Conservation (phyloP, 768 basidiomycete genomes). For the Psilocybe tampanensis region DNA sequence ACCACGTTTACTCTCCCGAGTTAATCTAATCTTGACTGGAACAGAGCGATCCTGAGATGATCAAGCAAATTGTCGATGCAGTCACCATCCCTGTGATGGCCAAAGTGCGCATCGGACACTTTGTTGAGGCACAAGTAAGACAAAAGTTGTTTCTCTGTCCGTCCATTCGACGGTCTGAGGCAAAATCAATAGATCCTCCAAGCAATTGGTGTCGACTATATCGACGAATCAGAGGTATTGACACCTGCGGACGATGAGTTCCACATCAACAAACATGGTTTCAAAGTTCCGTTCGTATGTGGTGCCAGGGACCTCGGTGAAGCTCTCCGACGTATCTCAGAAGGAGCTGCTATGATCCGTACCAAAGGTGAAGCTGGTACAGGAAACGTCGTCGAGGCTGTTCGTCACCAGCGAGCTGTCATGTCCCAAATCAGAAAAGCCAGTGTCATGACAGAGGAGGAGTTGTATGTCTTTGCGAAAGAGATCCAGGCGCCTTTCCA, state of each 20-base stretch:
- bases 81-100: conserved; percentile 99
- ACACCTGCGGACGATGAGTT: conserved; percentile 96
- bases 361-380: conserved; percentile 95
- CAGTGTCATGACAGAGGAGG: conserved; percentile 90
- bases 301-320: conserved; percentile 95
- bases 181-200: conserved; percentile 73
- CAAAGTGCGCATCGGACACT: conserved; percentile 95
- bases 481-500: conserved; percentile 94
- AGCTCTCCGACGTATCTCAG: conserved; percentile 93
- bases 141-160: not conserved
- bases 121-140: conserved; percentile 90
- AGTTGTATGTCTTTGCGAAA: conserved; percentile 92
- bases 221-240: conserved; percentile 93
- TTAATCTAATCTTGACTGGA: conserved; percentile 19
- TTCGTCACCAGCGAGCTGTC: conserved; percentile 87
- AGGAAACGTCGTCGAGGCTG: conserved; percentile 91
- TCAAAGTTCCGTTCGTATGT: conserved; percentile 96
- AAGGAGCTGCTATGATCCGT: conserved; percentile 98
- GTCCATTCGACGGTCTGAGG: not conserved
- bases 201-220: conserved; percentile 93
- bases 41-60: conserved; percentile 93
- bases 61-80: conserved; percentile 92
- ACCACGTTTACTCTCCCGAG: not conserved
- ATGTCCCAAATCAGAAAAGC: conserved; percentile 84
- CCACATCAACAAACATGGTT: conserved; percentile 96